These are phyloP conservation scores for Fusarium nodosum DNA, from an alignment of 2,329 filamentous ascomycete genomes.

Conservation along the genomic window DNA sequence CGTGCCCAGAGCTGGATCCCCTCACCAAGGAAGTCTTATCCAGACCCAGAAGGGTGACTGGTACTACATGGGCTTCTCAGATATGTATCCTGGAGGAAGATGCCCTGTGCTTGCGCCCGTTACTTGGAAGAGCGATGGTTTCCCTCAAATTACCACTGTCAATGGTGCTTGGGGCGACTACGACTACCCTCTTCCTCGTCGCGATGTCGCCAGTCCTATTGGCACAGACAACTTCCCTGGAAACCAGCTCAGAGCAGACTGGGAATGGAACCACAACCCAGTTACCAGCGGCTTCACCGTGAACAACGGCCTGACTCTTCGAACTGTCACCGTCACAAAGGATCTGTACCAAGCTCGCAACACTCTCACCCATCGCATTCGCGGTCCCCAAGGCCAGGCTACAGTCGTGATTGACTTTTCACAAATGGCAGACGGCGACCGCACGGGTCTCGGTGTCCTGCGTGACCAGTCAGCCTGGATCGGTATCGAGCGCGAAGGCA, in stretches of 20 bases:
- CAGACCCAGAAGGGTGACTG: slow-evolving; percentile 65
- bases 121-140: slow-evolving; percentile 46
- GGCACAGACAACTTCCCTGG: slow-evolving; percentile 16
- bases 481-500: slow-evolving; percentile 16
- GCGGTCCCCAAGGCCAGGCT: slow-evolving; percentile 5
- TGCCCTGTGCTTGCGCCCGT: slow-evolving; percentile 68
- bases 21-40: slow-evolving; percentile 69
- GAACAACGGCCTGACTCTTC: slow-evolving; percentile 19
- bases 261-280: slow-evolving; percentile 28
- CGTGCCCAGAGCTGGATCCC: slow-evolving; percentile 58
- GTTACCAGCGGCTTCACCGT: slow-evolving; percentile 15
- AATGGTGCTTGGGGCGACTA: slow-evolving; percentile 21
- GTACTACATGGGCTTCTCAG: slow-evolving; percentile 70
- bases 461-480: slow-evolving; percentile 24
- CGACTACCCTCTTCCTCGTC: slow-evolving; percentile 13
- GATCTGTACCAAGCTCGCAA: slow-evolving; percentile 25
- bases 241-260: slow-evolving; percentile 1
- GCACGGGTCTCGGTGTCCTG: neutral
- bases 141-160: neutral
- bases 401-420: slow-evolving; percentile 15
- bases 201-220: neutral
- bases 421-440: slow-evolving; percentile 20
- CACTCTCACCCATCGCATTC: slow-evolving; percentile 14
- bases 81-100: slow-evolving; percentile 68
- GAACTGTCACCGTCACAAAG: slow-evolving; percentile 17